Base-by-base conservation (phyloP, 1,284 basidiomycete genomes). In the Microstroma glucosiphilum region DNA sequence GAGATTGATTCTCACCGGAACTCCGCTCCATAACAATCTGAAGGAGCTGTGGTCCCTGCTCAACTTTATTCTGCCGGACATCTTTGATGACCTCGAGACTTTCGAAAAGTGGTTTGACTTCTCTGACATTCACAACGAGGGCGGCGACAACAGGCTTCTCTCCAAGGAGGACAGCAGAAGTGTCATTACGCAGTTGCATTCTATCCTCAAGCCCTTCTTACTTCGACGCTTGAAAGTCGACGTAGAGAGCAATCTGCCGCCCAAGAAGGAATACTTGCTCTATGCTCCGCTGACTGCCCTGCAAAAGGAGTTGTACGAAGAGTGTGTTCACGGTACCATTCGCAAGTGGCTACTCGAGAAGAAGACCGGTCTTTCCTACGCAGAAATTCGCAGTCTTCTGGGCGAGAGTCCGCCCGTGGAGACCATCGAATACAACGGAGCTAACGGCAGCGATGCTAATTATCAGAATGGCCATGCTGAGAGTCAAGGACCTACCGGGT, bases 11-110 rank as follows among this genome's bases (percentile, higher is more conserved):
- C 81, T 97, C 60, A 96, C 92, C 0, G 93, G 93, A 23, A 96
- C 92, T 8, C 92, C 92, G 1, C 80, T 97, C 40, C 92, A 93
- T 77, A 97, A 98, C 80, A 96, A 96, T 75, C 84, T 98, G 1
- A 84, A 87, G 11, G 93, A 98, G 79, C 83, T 98, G 1, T 97
- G 92, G 92, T 89, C 91, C 1, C 83, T 97, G 7, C 86, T 98
- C 51, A 96, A 96, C 78, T 98, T 96, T 42, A 75, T 78, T 49
- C 42, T 75, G 21, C 73, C 76, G 21, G 74, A 79, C 71, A 88
- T 97, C 63, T 98, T 98, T 79, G 86, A 88, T 65, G 90, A 96
- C 71, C 82, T 94, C 25, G 87, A 90, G 62, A 86, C 88, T 0
- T 96, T 96, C 82, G 90, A 94, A 80, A 86, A 91, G 77, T 92